Conservation (phyloP, 164 flowering plant genomes). For the Brasenia schreberi region DNA sequence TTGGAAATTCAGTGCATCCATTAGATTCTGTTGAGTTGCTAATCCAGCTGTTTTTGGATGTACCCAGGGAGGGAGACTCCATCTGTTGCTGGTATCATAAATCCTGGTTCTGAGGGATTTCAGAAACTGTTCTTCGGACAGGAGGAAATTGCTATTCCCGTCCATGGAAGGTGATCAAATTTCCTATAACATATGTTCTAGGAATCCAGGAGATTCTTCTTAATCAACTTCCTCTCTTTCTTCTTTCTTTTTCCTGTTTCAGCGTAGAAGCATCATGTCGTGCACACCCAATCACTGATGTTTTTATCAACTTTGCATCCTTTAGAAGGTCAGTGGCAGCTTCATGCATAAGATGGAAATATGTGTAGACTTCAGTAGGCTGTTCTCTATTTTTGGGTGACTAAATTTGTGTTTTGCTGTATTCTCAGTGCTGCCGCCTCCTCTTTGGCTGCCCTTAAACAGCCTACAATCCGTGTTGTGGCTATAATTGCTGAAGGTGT, state of each 20-base stretch:
- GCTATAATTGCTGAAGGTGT: constrained; percentile 99
- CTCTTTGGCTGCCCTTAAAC: constrained; percentile 87
- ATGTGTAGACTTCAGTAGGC: neutral
- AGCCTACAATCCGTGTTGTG: constrained; percentile 86
- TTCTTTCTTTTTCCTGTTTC: constrained; percentile 9
- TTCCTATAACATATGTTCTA: too few species aligned
- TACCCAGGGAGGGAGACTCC: constrained; percentile 87
- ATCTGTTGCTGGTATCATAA: constrained; percentile 93
- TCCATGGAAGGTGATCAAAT: constrained; percentile 23
- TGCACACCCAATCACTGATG: constrained; percentile 98
- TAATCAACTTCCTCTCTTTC: neutral
- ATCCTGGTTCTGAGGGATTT: constrained; percentile 95
- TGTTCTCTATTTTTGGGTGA: neutral
- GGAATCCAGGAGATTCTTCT: neutral
- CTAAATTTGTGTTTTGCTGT: constrained; percentile 5
- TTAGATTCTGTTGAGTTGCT: neutral
- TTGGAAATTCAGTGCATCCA: neutral
- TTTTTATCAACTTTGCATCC: constrained; percentile 95
- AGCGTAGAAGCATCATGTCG: constrained; percentile 92
- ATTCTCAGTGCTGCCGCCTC: constrained; percentile 89
- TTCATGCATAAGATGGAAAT: neutral
- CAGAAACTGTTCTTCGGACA: constrained; percentile 98
- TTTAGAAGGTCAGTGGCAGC: constrained; percentile 54
- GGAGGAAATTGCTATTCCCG: constrained; percentile 98
- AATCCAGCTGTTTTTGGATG: constrained; percentile 4